These are phyloP conservation scores for Penicillium sp. DNA, from an alignment of 2,329 filamentous ascomycete genomes.

Conservation along the genomic window DNA sequence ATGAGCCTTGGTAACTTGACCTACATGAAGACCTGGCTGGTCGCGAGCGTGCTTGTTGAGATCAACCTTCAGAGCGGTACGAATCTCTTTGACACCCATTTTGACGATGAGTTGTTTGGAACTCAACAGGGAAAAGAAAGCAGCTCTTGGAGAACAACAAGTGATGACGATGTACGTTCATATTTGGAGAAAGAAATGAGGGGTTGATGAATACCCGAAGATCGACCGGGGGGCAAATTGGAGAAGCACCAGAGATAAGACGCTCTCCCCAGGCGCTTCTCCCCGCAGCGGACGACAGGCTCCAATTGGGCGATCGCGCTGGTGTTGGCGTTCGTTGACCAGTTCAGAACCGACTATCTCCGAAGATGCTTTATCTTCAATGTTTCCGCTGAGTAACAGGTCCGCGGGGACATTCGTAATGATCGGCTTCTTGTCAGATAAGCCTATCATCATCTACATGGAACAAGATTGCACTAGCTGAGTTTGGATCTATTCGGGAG, in stretches of 20 bases:
- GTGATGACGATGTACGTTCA: not conserved
- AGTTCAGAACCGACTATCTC: no score
- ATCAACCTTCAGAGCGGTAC: constrained; percentile 67
- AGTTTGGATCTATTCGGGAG: no score
- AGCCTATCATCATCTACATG: no score
- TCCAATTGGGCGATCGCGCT: no score
- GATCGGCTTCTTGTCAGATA: no score
- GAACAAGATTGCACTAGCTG: no score
- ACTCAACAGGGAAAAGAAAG: not conserved
- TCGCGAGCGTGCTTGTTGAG: constrained; percentile 65
- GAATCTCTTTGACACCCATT: constrained; percentile 47
- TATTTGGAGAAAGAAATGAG: not conserved
- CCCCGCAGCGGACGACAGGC: not conserved
- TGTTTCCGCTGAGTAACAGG: no score
- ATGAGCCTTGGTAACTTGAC: constrained; percentile 37
- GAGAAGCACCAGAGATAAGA: constrained; percentile 6
- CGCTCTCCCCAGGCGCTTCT: not conserved
- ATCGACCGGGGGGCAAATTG: not conserved
- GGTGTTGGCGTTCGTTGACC: no score
- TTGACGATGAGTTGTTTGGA: not conserved
- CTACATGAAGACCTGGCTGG: constrained; percentile 65
- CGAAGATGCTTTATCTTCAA: no score
- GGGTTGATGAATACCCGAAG: not conserved
- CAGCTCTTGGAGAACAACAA: no score
- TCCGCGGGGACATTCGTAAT: no score